Base-by-base conservation (phyloP, 371 early-diverging fungal species). In the Parasitella parasitica region DNA sequence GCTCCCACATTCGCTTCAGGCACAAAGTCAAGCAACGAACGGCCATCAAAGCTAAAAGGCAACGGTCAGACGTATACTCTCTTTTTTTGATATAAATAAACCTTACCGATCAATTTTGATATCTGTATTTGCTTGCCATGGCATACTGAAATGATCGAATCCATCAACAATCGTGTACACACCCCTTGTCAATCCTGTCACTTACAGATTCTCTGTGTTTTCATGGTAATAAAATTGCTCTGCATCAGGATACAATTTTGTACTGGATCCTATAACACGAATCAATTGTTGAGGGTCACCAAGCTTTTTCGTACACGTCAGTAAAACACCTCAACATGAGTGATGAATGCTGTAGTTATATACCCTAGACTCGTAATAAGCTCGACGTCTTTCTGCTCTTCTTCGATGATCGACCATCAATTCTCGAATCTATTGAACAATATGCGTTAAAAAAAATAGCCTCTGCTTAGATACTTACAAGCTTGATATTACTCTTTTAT, bases 341-440 rank as follows among this genome's bases (percentile, higher is more conserved):
- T 26, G 16, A 34, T 24, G 13, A 20, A 39, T 15, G 1, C 22
- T 4, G n/a, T 41, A 3, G 16, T 36, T 28, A n/a, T 51, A 57
- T 80, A 84, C 86, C 66, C 71, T 75, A 15, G 86, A 86, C 51
- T 86, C 84, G 60, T 78, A 83, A 63, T 75, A 86, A 11, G 86
- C 86, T 28, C 77, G 76, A 34, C 86, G 61, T 37, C 84, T 67
- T 57, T 86, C 84, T 12, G 86, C 86, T 18, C 84, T 82, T 41
- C 70, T 75, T 54, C 76, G 76, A 55, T 83, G 83, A 64, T 83
- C 80, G 7, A 75, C 77, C 83, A 83, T 83, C 11, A 83, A 32
- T 41, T 80, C 83, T 51, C 72, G 77, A 64, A 83, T 78, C 83
- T 83, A 67, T 34, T 32, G 6, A 26, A 48, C 58, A 28, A 24